Evolutionary conservation across 1,284 basidiomycete genomes (phyloP).

Genomic region (Ganoderma meredithae): DNA sequence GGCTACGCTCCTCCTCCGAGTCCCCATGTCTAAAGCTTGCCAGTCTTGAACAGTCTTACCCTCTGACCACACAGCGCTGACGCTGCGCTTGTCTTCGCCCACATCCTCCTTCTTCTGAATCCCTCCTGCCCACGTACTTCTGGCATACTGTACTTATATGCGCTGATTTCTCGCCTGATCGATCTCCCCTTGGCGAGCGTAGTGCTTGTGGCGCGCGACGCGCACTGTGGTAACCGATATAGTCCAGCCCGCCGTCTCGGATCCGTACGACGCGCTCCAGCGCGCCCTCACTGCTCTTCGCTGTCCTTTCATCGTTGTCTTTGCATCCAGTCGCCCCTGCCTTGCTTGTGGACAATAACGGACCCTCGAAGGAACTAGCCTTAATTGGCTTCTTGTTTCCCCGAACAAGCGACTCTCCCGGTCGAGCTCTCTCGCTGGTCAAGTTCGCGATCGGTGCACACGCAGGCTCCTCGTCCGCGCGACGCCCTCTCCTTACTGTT

Average conservation of each 20-base stretch:
- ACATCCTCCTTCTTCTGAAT: constrained; percentile 3
- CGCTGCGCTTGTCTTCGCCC: background rate
- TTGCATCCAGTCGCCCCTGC: background rate
- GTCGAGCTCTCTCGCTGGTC: constrained; percentile 25
- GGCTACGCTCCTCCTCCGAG: constrained; percentile 4
- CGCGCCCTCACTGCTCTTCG: constrained; percentile 17
- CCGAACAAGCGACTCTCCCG: constrained; percentile 33
- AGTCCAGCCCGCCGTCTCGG: constrained; percentile 29
- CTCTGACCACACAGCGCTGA: background rate
- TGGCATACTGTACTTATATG: constrained; percentile 10
- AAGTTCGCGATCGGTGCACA: constrained; percentile 20
- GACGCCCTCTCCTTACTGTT: constrained; percentile 12
- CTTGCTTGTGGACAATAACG: constrained; percentile 26
- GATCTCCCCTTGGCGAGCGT: constrained; percentile 22
- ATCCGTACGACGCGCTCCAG: constrained; percentile 21
- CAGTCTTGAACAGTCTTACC: background rate
- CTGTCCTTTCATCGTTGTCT: constrained; percentile 11
- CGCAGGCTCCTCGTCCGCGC: constrained; percentile 11
- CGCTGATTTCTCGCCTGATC: constrained; percentile 22
- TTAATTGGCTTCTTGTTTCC: constrained; percentile 35
- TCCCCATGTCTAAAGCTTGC: background rate
- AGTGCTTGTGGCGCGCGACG: constrained; percentile 31
- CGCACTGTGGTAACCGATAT: constrained; percentile 29
- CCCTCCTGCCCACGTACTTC: constrained; percentile 12
- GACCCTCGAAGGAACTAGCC: constrained; percentile 27